Evolutionary conservation across 1,284 basidiomycete genomes (phyloP).

Genomic region (Trichosporon ovoides): DNA sequence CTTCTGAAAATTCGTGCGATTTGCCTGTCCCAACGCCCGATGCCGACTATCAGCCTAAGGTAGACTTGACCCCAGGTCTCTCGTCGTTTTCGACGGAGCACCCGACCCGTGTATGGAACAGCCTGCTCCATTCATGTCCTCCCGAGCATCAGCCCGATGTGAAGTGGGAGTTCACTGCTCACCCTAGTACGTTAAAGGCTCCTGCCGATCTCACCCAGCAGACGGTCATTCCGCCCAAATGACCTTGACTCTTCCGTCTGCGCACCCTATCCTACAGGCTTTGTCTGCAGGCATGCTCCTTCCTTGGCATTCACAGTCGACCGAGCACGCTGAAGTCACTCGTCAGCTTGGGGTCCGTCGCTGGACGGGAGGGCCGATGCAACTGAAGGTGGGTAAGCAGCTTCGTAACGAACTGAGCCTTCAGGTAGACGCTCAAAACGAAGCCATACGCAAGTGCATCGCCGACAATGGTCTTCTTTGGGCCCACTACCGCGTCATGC

Average conservation of each 20-base stretch:
- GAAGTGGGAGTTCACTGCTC: conserved; percentile 32
- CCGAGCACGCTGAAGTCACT: conserved; percentile 25
- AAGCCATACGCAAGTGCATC: conserved; percentile 26
- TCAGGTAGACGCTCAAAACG: conserved; percentile 35
- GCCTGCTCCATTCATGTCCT: conserved; percentile 28
- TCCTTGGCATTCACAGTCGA: conserved; percentile 23
- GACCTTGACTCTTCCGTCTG: conserved; percentile 31
- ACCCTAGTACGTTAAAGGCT: neutral
- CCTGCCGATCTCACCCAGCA: conserved; percentile 1
- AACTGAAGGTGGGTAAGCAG: conserved; percentile 27
- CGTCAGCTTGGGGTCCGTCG: conserved; percentile 27
- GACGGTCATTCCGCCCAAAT: conserved; percentile 22
- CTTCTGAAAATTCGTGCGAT: neutral
- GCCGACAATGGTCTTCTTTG: conserved; percentile 30
- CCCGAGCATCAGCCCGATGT: conserved; percentile 30
- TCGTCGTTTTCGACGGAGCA: conserved; percentile 33
- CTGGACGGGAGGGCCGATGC: conserved; percentile 26
- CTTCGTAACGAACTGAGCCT: neutral
- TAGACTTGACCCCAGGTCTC: conserved; percentile 18
- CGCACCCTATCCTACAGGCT: conserved; percentile 25
- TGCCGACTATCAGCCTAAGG: neutral
- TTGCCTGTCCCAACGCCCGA: neutral
- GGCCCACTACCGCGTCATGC: conserved; percentile 16
- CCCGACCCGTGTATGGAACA: conserved; percentile 38
- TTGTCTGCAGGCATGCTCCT: conserved; percentile 17